Percentiles rank a stretch among this genome's conserved stretches.
Evolutionary conservation across 163 green algal genomes (phyloP).

Genomic region (Coccomyxa subellipsoidea): DNA sequence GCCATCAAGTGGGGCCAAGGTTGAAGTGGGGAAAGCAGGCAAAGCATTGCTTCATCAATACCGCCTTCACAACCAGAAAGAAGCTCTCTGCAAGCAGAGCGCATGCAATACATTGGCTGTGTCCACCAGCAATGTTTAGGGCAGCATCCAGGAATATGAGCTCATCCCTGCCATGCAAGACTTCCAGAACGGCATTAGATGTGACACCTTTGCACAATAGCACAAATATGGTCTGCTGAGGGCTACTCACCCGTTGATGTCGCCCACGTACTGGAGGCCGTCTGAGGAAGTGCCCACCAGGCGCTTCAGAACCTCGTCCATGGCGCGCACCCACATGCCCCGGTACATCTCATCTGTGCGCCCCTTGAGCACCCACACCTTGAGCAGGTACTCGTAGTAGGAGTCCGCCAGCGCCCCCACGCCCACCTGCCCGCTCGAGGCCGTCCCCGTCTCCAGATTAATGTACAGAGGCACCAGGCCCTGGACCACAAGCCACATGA

Average conservation of each 20-base stretch:
- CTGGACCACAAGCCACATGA: background rate
- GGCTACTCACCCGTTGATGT: background rate
- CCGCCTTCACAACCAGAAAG: no score
- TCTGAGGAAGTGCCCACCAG: constrained; percentile 21
- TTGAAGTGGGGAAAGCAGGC: no score
- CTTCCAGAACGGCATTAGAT: no score
- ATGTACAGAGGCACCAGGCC: constrained; percentile 17
- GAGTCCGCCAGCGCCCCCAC: constrained; percentile 59
- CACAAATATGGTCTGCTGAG: no score
- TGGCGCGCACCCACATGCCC: constrained; percentile 41
- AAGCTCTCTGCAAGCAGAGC: no score
- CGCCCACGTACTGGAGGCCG: constrained; percentile 19
- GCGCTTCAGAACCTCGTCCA: constrained; percentile 36
- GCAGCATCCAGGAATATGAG: no score
- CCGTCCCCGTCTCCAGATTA: constrained; percentile 1
- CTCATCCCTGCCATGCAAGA: no score
- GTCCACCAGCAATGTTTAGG: no score
- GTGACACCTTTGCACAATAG: no score
- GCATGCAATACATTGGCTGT: no score
- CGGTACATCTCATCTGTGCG: constrained; percentile 23
- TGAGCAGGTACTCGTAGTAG: constrained; percentile 97
- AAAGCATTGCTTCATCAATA: no score
- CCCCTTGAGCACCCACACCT: constrained; percentile 39
- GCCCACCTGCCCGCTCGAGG: constrained; percentile 1
- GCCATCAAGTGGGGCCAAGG: no score